phyloP scores from a whole-genome alignment of 139 green algal species.

The Chlamydomonas incerta region DNA sequence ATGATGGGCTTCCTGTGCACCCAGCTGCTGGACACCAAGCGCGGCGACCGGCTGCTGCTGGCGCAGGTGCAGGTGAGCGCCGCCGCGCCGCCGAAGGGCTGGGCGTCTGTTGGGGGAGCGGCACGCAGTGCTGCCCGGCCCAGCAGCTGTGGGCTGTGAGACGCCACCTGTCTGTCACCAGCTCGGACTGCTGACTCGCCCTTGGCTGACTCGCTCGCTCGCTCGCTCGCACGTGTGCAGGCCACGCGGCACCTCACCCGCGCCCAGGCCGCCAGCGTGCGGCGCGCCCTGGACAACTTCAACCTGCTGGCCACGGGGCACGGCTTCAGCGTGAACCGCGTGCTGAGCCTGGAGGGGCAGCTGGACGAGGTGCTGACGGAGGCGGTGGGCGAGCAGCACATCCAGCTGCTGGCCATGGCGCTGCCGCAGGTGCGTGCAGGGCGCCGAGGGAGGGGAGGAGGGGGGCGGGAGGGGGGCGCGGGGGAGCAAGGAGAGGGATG shows the following conservation, averaged over 20 bases:
- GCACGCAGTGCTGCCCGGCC: too few relatives aligned
- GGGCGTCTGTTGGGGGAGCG: too few relatives aligned
- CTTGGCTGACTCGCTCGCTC: too few relatives aligned
- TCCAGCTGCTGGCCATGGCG: slow-evolving; percentile 30
- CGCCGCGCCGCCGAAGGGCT: too few relatives aligned
- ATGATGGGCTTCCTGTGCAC: slow-evolving; percentile 48
- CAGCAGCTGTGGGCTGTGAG: too few relatives aligned
- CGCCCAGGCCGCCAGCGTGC: slow-evolving; percentile 25
- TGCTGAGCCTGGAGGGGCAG: slow-evolving; percentile 26
- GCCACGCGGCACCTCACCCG: slow-evolving; percentile 28
- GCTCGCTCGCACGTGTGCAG: background rate
- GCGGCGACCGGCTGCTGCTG: slow-evolving; percentile 47
- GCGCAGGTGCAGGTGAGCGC: slow-evolving; percentile 42
- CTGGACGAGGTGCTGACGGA: slow-evolving; percentile 26
- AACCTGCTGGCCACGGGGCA: slow-evolving; percentile 31
- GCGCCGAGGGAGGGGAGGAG: too few relatives aligned
- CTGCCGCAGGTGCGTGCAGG: slow-evolving; percentile 8
- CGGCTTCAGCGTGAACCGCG: slow-evolving; percentile 23
- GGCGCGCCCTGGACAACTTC: slow-evolving; percentile 37
- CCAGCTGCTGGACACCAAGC: slow-evolving; percentile 20
- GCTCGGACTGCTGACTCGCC: background rate
- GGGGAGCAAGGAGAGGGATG: background rate
- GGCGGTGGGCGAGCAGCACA: slow-evolving; percentile 7
- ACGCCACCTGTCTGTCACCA: too few relatives aligned
- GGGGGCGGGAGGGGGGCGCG: background rate